Conservation (phyloP, 352 stramenopile genomes). For the Detonula confervacea region DNA sequence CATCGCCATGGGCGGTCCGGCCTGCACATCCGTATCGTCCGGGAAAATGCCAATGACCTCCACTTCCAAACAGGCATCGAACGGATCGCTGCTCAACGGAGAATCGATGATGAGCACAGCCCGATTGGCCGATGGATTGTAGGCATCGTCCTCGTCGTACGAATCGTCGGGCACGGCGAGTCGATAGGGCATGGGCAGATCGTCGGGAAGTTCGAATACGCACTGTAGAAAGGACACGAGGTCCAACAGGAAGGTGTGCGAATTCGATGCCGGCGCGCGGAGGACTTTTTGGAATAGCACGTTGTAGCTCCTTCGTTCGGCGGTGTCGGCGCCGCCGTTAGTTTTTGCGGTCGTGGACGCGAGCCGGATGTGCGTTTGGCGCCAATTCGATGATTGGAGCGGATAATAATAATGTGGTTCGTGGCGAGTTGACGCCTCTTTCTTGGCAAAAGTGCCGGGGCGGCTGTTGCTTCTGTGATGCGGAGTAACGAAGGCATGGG, state of each 20-base stretch:
- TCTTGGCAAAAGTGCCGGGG: background rate
- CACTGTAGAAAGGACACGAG: constrained; percentile 72
- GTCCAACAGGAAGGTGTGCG: constrained; percentile 61
- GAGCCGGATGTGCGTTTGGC: background rate
- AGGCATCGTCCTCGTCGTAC: constrained; percentile 19
- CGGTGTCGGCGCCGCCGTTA: background rate
- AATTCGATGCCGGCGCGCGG: constrained; percentile 5
- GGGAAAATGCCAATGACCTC: constrained; percentile 79
- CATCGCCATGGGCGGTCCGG: constrained; percentile 71
- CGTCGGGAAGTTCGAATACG: constrained; percentile 61
- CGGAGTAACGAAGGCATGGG: background rate
- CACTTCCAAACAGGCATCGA: constrained; percentile 67
- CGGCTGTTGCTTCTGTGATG: constrained; percentile 3
- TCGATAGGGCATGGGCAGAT: constrained; percentile 80
- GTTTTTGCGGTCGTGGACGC: constrained; percentile 6
- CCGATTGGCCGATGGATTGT: constrained; percentile 22
- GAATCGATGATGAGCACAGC: constrained; percentile 72
- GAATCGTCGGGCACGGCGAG: constrained; percentile 30
- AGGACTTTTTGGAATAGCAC: constrained; percentile 57
- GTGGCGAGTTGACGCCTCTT: background rate
- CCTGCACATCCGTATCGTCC: constrained; percentile 34
- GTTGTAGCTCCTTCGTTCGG: constrained; percentile 29
- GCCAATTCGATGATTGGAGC: background rate
- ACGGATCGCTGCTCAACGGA: constrained; percentile 60
- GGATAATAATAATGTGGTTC: background rate